Percentiles rank a stretch among this genome's conserved stretches.
These are phyloP conservation scores for Penicillium hordei DNA, from an alignment of 2,329 filamentous ascomycete genomes.

Conservation along the genomic window DNA sequence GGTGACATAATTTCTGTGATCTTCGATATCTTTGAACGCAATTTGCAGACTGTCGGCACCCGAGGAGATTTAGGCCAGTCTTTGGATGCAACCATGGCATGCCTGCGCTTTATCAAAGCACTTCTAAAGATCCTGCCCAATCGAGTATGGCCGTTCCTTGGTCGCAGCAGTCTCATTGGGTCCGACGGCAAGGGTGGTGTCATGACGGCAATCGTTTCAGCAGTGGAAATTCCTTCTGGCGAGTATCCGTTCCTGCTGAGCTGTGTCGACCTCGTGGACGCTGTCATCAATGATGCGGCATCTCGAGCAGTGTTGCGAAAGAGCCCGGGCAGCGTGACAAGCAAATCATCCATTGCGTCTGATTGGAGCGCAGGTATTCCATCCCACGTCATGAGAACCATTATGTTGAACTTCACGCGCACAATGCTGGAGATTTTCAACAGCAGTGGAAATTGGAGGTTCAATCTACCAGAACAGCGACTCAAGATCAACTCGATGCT, in stretches of 20 bases:
- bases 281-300: constrained; percentile 73
- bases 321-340: constrained; percentile 34
- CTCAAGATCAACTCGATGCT: constrained; percentile 68
- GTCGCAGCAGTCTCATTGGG: constrained; percentile 75
- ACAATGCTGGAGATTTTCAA: constrained; percentile 81
- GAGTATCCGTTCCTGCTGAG: constrained; percentile 75
- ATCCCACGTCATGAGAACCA: constrained; percentile 71
- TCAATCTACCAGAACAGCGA: constrained; percentile 66
- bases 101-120: constrained; percentile 75
- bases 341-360: constrained; percentile 32
- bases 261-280: constrained; percentile 71
- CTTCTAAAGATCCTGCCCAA: constrained; percentile 72
- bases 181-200: constrained; percentile 73
- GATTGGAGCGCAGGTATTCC: constrained; percentile 69
- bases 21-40: constrained; percentile 79
- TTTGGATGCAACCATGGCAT: constrained; percentile 68
- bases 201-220: constrained; percentile 75
- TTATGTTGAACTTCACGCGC: constrained; percentile 70
- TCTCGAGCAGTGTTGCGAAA: constrained; percentile 50
- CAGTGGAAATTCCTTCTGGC: constrained; percentile 73
- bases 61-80: constrained; percentile 64
- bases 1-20: constrained; percentile 76
- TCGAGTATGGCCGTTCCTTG: constrained; percentile 85
- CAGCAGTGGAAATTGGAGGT: constrained; percentile 83
- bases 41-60: constrained; percentile 52